A percentile compares a stretch with the other conserved stretches of the same genome.
These are phyloP conservation scores for Leccinellum luteum DNA, from an alignment of 768 basidiomycete species.

Conservation along the genomic window DNA sequence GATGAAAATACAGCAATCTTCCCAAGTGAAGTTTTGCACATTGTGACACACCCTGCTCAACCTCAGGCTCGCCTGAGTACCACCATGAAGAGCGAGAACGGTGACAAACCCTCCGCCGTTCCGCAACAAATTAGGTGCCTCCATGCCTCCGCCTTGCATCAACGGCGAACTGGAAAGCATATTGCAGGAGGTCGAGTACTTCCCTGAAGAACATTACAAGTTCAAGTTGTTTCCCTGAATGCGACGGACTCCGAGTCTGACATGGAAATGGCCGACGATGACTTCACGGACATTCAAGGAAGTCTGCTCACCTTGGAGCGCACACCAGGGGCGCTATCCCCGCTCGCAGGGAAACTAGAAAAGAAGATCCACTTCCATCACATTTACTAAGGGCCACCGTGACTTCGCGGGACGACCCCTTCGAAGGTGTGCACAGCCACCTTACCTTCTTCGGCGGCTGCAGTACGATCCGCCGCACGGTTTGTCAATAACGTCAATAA, in stretches of 20 bases:
- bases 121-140: neutral
- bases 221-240: constrained; percentile 42
- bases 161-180: neutral
- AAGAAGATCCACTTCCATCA: neutral
- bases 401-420: constrained; percentile 14
- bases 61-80: neutral
- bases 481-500: constrained; percentile 43
- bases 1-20: too few relatives aligned
- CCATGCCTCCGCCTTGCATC: neutral
- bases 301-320: neutral
- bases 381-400: neutral
- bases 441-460: constrained; percentile 46
- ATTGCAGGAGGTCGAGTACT: constrained; percentile 7
- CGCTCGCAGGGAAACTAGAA: neutral
- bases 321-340: neutral
- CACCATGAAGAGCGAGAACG: neutral
- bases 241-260: neutral
- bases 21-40: neutral
- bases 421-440: constrained; percentile 43
- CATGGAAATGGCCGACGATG: neutral
- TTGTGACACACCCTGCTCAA: neutral
- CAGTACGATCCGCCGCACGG: constrained; percentile 50
- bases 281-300: neutral
- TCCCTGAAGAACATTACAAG: constrained; percentile 56
- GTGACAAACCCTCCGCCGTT: neutral